Base-by-base conservation (phyloP, 192 early-diverging fungal genomes). In the Backusella macrospora region DNA sequence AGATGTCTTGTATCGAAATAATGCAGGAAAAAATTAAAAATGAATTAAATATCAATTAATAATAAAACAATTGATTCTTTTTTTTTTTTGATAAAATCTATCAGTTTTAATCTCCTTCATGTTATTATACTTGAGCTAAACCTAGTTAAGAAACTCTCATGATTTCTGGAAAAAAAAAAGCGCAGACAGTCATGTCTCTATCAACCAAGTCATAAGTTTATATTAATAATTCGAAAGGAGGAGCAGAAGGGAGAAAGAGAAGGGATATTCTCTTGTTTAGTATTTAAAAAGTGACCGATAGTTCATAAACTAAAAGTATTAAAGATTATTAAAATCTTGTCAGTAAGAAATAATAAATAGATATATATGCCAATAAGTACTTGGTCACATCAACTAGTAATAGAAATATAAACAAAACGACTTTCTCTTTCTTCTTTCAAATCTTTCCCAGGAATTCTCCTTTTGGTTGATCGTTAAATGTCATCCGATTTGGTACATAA, bases 11-110 rank as follows among this genome's bases (percentile, higher is more conserved):
- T 45, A 69, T 71, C 23, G 78, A 72, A 15, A 14, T 63, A n/a
- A 23, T 79, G 43, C 15, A 65, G 21, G 70, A 79, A 23, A 46
- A 63, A 15, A 65, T 79, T 38, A 47, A 71, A 18, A 47, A 37
- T 18, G 64, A 68, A 66, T 52, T 74, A 38, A 52, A 52, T 21
- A 23, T n/a, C 49, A 52, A 16, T 6, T 52, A 52, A 52, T 34
- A 34, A 34, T 34, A 52, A 52, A 18, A 0, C 6, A 21, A 8
- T 34, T 34, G 2, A 1, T 2, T 34, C 2, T 34, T 34, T 34
- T 34, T 34, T 34, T 34, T 34, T 34, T 34, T 34, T 34, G 29
- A 34, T 34, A 34, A 34, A 34, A 34, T 2, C 29, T 2, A 34
- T n/a, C n/a, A n/a, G n/a, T n/a, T n/a, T n/a, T n/a, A n/a, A n/a